phyloP scores from a whole-genome alignment of 331 rosid species.

The Prunus yedoensis region DNA sequence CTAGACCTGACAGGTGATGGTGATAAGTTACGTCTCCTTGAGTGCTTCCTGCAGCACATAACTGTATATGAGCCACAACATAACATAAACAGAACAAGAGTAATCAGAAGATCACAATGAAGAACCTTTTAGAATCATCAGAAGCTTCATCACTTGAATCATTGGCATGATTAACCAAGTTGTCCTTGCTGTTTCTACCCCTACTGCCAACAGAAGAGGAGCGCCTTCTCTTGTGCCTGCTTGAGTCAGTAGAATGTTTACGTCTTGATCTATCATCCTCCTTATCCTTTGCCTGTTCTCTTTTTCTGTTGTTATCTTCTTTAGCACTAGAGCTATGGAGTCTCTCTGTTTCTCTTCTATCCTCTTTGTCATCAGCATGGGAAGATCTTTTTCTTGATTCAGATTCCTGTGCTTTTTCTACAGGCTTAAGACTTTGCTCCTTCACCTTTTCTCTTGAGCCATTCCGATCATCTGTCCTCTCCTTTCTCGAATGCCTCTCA shows the following conservation, averaged over 20 bases:
- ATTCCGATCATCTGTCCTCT: constrained; percentile 48
- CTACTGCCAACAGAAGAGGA: constrained; percentile 74
- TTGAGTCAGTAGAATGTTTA: constrained; percentile 54
- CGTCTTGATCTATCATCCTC: constrained; percentile 69
- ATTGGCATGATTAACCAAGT: constrained; percentile 37
- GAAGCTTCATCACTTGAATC: constrained; percentile 81
- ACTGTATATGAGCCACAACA: constrained; percentile 28
- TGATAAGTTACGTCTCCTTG: constrained; percentile 68
- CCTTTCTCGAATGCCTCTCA: constrained; percentile 58
- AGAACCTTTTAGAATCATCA: constrained; percentile 79
- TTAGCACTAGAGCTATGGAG: constrained; percentile 44
- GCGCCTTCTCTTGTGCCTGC: constrained; percentile 65
- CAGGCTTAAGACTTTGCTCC: constrained; percentile 44
- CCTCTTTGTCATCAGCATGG: constrained; percentile 59
- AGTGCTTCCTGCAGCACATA: constrained; percentile 65
- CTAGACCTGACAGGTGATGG: constrained; percentile 84
- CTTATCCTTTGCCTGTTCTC: constrained; percentile 60
- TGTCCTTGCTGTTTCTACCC: constrained; percentile 66
- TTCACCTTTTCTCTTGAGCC: constrained; percentile 61
- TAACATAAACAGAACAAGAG: constrained; percentile 17
- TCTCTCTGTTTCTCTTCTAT: constrained; percentile 61
- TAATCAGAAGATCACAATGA: constrained; percentile 17
- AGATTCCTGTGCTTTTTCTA: constrained; percentile 61
- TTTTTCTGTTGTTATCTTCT: constrained; percentile 58
- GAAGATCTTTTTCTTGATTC: constrained; percentile 69